A percentile compares a stretch with the other conserved stretches of the same genome.
These are phyloP conservation scores for Uronychia setigera DNA, from an alignment of 73 alveolate genomes.

Conservation along the genomic window DNA sequence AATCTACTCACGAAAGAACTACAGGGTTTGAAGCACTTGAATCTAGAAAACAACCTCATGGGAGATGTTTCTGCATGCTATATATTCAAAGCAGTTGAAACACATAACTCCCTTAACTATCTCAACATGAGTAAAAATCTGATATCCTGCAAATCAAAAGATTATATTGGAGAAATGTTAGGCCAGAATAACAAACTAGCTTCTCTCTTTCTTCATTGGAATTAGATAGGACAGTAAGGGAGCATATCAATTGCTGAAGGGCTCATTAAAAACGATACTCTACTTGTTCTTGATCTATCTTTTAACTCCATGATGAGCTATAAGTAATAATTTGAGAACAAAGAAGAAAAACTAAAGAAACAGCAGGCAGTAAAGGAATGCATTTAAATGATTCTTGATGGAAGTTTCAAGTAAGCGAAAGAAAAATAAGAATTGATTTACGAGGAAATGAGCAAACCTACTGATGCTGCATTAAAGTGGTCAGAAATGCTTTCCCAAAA, in stretches of 20 bases:
- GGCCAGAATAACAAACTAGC: constrained; percentile 34
- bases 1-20: not conserved
- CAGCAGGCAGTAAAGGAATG: too few species aligned
- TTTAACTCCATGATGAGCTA: not conserved
- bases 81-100: not conserved
- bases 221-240: not conserved
- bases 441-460: too few species aligned
- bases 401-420: too few species aligned
- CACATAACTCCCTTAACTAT: not conserved
- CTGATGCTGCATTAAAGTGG: not conserved
- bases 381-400: too few species aligned
- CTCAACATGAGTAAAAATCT: not conserved
- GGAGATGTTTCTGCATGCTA: not conserved
- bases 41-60: not conserved
- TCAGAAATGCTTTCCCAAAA: not conserved
- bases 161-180: constrained; percentile 29
- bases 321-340: not conserved
- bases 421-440: too few species aligned
- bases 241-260: not conserved
- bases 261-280: not conserved
- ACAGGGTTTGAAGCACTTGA: not conserved
- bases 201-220: constrained; percentile 42
- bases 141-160: constrained; percentile 34
- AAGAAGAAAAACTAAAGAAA: not conserved
- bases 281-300: not conserved